phyloP scores from a whole-genome alignment of 352 stramenopile genomes.

The Globisporangium carolinianum region DNA sequence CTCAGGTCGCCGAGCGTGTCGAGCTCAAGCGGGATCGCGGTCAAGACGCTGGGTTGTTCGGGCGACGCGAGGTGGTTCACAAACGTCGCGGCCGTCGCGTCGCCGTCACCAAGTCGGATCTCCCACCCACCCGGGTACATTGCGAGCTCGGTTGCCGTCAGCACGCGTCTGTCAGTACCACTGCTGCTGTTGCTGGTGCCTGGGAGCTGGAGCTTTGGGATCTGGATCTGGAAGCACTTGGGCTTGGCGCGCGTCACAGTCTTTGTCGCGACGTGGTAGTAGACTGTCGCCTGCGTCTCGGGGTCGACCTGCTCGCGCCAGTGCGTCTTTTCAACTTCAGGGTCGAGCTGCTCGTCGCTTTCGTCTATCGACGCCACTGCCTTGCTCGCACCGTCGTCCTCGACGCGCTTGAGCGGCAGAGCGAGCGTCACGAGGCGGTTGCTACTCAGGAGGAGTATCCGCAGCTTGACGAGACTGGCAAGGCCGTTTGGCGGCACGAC shows the following conservation, averaged over 20 bases:
- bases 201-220: constrained; percentile 30
- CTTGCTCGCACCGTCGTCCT: background rate
- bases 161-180: constrained; percentile 1
- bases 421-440: constrained; percentile 67
- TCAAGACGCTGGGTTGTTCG: constrained; percentile 19
- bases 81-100: constrained; percentile 36
- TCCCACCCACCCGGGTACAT: constrained; percentile 42
- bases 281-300: constrained; percentile 31
- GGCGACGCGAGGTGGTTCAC: constrained; percentile 32
- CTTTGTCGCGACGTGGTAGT: constrained; percentile 45
- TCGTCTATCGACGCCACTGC: background rate
- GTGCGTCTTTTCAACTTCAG: constrained; percentile 29
- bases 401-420: constrained; percentile 27
- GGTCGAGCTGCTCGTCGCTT: background rate
- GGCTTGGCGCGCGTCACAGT: constrained; percentile 45
- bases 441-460: constrained; percentile 29
- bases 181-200: background rate
- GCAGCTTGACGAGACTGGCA: constrained; percentile 30
- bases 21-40: constrained; percentile 32
- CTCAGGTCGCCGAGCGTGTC: constrained; percentile 43
- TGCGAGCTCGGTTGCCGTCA: constrained; percentile 2
- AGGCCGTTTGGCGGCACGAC: constrained; percentile 47
- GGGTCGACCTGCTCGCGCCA: constrained; percentile 62
- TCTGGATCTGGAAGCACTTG: constrained; percentile 37
- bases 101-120: constrained; percentile 22